Conservation (phyloP, 331 rosid species). For the Acacia concinna region DNA sequence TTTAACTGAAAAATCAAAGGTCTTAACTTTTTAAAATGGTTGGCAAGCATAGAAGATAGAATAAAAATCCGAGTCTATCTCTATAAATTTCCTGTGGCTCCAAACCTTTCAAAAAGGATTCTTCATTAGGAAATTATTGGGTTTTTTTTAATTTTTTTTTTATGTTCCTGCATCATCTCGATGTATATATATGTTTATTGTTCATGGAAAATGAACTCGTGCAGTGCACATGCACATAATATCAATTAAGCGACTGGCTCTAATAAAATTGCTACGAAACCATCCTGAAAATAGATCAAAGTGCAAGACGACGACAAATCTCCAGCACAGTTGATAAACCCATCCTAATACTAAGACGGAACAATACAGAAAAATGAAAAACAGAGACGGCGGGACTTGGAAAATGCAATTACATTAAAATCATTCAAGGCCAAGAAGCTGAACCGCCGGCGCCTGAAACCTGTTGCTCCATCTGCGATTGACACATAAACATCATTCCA, state of each 20-base stretch:
- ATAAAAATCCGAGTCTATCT: too few relatives aligned
- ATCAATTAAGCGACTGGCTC: not conserved
- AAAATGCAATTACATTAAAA: not conserved
- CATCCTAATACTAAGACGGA: not conserved
- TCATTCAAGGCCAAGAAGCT: not conserved
- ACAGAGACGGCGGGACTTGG: not conserved
- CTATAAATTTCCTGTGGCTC: too few relatives aligned
- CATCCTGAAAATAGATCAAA: not conserved
- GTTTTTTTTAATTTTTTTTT: too few relatives aligned
- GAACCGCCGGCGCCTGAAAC: conserved; percentile 38
- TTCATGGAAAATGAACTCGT: not conserved
- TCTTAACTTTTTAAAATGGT: too few relatives aligned
- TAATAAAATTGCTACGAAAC: not conserved
- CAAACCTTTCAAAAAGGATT: too few relatives aligned
- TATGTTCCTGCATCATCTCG: too few relatives aligned
- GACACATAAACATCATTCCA: not conserved
- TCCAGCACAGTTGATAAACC: not conserved
- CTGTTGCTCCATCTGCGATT: conserved; percentile 64
- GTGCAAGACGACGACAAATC: not conserved
- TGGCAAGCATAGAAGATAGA: too few relatives aligned
- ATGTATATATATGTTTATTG: too few relatives aligned
- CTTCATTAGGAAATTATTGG: too few relatives aligned
- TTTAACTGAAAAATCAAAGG: too few relatives aligned
- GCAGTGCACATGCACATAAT: not conserved
- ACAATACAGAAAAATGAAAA: not conserved